Base-by-base conservation (phyloP, 2,329 filamentous ascomycete genomes). In the Diaporthe ampelina region DNA sequence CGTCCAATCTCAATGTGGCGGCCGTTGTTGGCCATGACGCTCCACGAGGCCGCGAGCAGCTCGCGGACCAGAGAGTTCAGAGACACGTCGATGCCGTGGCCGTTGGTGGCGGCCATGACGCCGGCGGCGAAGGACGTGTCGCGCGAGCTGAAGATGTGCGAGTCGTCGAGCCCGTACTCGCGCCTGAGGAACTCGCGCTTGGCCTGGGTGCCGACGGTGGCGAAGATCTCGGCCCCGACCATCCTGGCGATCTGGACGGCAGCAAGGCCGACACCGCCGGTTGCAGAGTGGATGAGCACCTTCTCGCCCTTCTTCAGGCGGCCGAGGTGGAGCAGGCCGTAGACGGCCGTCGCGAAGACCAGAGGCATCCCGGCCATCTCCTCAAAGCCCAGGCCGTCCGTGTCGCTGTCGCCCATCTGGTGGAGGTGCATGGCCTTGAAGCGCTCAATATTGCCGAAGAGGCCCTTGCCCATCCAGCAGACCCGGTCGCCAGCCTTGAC, bases 331-430 rank as follows among this genome's bases (percentile, higher is more conserved):
- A 80, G 71, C 0, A 86, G 75, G 1, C 77, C 76, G 48, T 80
- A 76, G 45, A 80, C 77, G 0, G 81, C 82, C 0, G 84, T 85
- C 6, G 75, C 72, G 54, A 78, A 85, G 0, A 80, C 80, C 13
- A 79, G 56, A 0, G 83, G 81, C 57, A 85, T 74, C 0, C 81
- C 78, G 1, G 82, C 81, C 0, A 79, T 83, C 4, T 81, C 78
- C 52, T 80, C 79, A 35, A 82, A 83, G 1, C 73, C 74, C 2
- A 74, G 24, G n/a, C 58, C 35, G 11, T 37, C 35, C 35, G 9
- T 13, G 10, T 37, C 35, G 35, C 35, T 13, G 10, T 37, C 35
- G 35, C 35, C 10, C 10, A 37, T 37, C 35, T 37, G 35, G 35
- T 37, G 35, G 10, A 37, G 35, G 35, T 37, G 35, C 10, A 37